A percentile compares a stretch with the other conserved stretches of the same genome.
Evolutionary conservation across 2,329 filamentous ascomycete species (phyloP).

Genomic region (Xylaria sp.): DNA sequence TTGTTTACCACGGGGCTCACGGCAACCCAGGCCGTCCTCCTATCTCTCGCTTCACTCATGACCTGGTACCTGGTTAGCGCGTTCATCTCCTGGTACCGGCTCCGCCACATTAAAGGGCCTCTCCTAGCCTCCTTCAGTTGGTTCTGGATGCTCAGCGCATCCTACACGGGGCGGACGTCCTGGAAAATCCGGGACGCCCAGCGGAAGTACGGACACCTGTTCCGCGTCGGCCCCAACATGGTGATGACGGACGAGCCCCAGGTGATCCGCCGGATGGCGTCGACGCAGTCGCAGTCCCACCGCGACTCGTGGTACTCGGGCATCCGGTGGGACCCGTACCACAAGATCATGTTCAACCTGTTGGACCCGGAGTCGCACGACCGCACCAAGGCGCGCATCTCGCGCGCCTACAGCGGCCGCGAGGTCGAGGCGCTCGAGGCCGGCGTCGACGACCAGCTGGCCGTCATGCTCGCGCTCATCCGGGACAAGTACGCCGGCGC

Average conservation of each 20-base stretch:
- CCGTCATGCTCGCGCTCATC: constrained; percentile 17
- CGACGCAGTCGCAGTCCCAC: constrained; percentile 21
- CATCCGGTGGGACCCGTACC: constrained; percentile 21
- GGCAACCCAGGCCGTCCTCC: neutral
- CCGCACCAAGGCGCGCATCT: constrained; percentile 24
- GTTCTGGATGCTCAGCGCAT: constrained; percentile 10
- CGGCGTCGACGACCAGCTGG: constrained; percentile 22
- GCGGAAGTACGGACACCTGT: constrained; percentile 20
- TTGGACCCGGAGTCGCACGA: constrained; percentile 22
- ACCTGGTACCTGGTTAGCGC: constrained; percentile 11
- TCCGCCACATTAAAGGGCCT: constrained; percentile 25
- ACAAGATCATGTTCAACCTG: constrained; percentile 18
- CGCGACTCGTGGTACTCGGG: constrained; percentile 25
- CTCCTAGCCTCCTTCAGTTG: constrained; percentile 24
- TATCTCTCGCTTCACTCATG: neutral
- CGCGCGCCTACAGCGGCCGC: constrained; percentile 27
- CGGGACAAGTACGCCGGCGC: constrained; percentile 26
- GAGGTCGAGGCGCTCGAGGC: constrained; percentile 24
- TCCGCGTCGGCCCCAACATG: constrained; percentile 31
- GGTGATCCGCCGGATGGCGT: constrained; percentile 22
- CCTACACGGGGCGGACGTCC: neutral
- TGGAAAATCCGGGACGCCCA: neutral
- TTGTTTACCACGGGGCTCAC: neutral
- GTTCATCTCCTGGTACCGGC: constrained; percentile 21
- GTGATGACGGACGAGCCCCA: constrained; percentile 28